phyloP scores from a whole-genome alignment of 2,329 filamentous ascomycete genomes.

The Dactylellina parvicollis region DNA sequence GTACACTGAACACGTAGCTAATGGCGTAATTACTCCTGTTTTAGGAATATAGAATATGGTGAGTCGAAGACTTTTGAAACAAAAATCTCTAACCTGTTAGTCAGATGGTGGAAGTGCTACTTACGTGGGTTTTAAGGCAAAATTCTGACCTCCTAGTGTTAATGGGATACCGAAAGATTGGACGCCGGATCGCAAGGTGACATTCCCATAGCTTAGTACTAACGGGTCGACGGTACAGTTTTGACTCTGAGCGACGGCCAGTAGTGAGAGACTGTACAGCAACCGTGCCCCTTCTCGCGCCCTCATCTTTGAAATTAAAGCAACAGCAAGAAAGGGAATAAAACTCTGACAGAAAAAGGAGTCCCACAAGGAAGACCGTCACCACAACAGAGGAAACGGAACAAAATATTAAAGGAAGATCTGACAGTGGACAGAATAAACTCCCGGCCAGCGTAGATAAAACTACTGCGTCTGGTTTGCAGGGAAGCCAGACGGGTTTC shows the following conservation, averaged over 20 bases:
- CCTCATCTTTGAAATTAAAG: background rate
- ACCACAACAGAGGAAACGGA: too few species aligned
- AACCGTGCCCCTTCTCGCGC: too few species aligned
- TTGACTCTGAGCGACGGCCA: background rate
- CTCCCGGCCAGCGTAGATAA: too few species aligned
- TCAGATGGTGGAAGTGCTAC: background rate
- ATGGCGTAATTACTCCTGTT: background rate
- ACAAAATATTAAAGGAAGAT: too few species aligned
- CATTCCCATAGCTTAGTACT: background rate
- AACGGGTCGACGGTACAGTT: constrained; percentile 8
- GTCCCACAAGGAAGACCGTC: too few species aligned
- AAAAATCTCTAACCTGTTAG: background rate
- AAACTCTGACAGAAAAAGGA: too few species aligned
- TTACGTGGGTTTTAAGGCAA: background rate
- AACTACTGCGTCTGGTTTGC: too few species aligned
- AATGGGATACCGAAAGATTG: constrained; percentile 9
- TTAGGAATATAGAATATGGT: background rate
- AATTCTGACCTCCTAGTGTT: background rate
- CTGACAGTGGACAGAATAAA: too few species aligned
- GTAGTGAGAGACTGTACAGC: background rate
- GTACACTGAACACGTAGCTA: constrained; percentile 1
- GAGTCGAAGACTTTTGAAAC: background rate
- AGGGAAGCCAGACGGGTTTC: too few species aligned
- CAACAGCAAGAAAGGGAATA: background rate
- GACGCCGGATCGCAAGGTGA: constrained; percentile 4